Percentiles rank a stretch among this genome's conserved stretches.
These are phyloP conservation scores for Chlamydomonas incerta DNA, from an alignment of 139 green algal genomes.

Conservation along the genomic window DNA sequence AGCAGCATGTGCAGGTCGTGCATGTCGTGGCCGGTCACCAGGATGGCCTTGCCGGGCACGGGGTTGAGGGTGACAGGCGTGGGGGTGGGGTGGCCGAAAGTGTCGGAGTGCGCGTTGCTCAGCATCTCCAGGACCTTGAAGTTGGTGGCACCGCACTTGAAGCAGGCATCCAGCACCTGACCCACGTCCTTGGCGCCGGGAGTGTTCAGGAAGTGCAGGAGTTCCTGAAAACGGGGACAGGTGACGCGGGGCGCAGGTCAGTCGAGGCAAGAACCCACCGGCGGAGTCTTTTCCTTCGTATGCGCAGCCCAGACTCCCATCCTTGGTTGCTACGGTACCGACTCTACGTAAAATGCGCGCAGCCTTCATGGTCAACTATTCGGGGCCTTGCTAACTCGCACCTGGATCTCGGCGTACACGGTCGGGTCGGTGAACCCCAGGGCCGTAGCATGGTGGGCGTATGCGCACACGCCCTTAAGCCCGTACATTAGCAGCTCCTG, in stretches of 20 bases:
- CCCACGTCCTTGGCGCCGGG: constrained; percentile 41
- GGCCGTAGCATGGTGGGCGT: constrained; percentile 69
- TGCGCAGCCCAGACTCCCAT: too few species aligned
- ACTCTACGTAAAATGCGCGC: too few species aligned
- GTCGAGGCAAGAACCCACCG: too few species aligned
- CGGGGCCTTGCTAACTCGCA: too few species aligned
- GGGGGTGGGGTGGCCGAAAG: constrained; percentile 70
- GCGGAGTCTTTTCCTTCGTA: too few species aligned
- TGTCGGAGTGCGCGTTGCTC: constrained; percentile 63
- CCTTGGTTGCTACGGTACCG: too few species aligned
- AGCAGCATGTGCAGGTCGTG: constrained; percentile 77
- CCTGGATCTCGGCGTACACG: constrained; percentile 62
- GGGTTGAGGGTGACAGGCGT: constrained; percentile 71
- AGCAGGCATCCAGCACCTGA: constrained; percentile 59
- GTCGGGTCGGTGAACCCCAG: constrained; percentile 48
- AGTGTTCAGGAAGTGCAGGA: constrained; percentile 51
- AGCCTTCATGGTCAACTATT: too few species aligned
- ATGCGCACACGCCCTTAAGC: constrained; percentile 72
- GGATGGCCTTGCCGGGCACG: constrained; percentile 73
- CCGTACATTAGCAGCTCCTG: constrained; percentile 77
- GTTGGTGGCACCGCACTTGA: constrained; percentile 68
- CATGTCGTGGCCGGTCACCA: constrained; percentile 85
- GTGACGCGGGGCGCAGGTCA: too few species aligned
- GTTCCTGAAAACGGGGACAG: background rate
- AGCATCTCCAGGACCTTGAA: constrained; percentile 71